A percentile compares a stretch with the other conserved stretches of the same genome.
These are phyloP conservation scores for Phoma sp. DNA, from an alignment of 2,329 filamentous ascomycete species.

Conservation along the genomic window DNA sequence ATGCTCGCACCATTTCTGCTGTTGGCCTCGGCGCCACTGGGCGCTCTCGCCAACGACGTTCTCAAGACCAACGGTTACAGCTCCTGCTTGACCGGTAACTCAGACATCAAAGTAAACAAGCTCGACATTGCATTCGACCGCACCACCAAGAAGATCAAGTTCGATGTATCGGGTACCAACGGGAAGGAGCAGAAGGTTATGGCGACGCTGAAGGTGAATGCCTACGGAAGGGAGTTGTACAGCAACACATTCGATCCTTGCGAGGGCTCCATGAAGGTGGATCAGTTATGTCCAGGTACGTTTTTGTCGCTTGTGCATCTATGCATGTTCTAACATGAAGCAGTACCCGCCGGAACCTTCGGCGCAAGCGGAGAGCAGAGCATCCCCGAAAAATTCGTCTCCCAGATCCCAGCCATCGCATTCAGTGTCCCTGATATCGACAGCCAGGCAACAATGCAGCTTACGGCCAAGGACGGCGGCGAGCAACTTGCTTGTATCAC, in stretches of 20 bases:
- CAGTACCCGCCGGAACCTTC: conserved; percentile 78
- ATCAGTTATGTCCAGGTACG: conserved; percentile 81
- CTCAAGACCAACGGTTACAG: conserved; percentile 83
- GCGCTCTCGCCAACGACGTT: conserved; percentile 71
- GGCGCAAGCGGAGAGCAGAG: conserved; percentile 73
- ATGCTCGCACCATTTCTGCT: conserved; percentile 51
- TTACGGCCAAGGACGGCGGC: conserved; percentile 68
- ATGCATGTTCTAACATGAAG: conserved; percentile 32
- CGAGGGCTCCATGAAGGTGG: conserved; percentile 68
- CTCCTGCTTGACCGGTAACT: conserved; percentile 67
- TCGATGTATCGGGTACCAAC: conserved; percentile 84
- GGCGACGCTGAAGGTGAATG: conserved; percentile 76
- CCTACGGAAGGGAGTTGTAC: conserved; percentile 86
- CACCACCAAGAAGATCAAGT: conserved; percentile 73
- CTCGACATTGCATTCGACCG: conserved; percentile 83
- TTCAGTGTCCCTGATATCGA: conserved; percentile 92
- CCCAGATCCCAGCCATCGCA: conserved; percentile 83
- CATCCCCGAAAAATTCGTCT: conserved; percentile 75
- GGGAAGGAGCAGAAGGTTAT: conserved; percentile 78
- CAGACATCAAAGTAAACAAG: conserved; percentile 73
- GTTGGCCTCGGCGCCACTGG: conserved; percentile 48
- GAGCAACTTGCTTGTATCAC: conserved; percentile 80
- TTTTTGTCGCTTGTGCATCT: background rate
- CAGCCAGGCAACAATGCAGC: conserved; percentile 79
- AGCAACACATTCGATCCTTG: conserved; percentile 85